Evolutionary conservation across 176 grass and related monocot species (phyloP).

Genomic region (Thinopyrum elongatum): DNA sequence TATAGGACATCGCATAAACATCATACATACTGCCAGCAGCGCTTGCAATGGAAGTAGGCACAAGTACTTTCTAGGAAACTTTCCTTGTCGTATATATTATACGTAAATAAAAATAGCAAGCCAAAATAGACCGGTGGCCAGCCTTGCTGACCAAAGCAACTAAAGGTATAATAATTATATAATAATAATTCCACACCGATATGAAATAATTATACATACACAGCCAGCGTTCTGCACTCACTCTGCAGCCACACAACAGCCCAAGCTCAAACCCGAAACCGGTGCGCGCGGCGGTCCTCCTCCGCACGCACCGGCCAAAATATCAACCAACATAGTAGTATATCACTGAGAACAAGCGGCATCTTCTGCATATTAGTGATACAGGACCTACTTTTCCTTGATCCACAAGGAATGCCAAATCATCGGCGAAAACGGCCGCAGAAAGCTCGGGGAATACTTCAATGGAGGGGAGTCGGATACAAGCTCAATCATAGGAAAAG

Average conservation of each 20-base stretch:
- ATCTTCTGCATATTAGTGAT: background rate
- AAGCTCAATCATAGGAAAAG: slow-evolving; percentile 11
- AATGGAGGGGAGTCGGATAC: background rate
- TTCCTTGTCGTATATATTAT: no score
- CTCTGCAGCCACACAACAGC: slow-evolving; percentile 5
- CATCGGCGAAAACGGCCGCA: background rate
- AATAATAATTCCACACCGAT: background rate
- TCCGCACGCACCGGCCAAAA: background rate
- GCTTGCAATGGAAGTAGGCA: background rate
- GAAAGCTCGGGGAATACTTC: slow-evolving; percentile 25
- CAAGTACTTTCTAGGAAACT: background rate
- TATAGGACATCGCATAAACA: no score
- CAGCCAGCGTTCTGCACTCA: slow-evolving; percentile 3
- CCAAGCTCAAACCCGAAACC: background rate
- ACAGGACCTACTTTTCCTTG: background rate
- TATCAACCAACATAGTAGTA: background rate
- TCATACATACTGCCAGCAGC: no score
- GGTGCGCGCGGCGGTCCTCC: background rate
- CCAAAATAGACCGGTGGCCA: background rate
- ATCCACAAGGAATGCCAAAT: background rate
- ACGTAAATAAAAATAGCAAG: background rate
- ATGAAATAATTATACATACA: slow-evolving; percentile 27
- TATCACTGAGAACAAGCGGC: background rate
- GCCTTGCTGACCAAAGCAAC: background rate
- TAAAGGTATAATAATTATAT: no score